A percentile compares a stretch with the other conserved stretches of the same genome.
Evolutionary conservation across 306 rosid genomes (phyloP).

Genomic region (Castanea sativa): DNA sequence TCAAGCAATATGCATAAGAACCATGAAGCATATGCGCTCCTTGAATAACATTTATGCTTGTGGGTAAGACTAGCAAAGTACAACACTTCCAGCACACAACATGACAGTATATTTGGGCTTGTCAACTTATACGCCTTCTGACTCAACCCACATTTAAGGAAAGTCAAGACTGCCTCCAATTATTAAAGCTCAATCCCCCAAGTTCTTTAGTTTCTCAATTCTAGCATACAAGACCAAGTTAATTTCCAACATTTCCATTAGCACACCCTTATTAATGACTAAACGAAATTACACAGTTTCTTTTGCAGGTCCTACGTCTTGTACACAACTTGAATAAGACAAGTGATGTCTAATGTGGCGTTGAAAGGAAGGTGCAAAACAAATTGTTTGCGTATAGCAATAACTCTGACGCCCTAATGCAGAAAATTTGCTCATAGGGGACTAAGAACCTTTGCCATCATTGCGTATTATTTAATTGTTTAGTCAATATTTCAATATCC

Average conservation of each 20-base stretch:
- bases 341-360: not conserved
- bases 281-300: no score
- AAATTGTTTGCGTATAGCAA: not conserved
- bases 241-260: no score
- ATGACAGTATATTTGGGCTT: not conserved
- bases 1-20: not conserved
- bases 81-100: not conserved
- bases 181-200: not conserved
- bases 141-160: not conserved
- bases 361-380: not conserved
- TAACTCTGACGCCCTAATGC: not conserved
- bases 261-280: no score
- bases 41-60: not conserved
- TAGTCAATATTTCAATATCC: no score
- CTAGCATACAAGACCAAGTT: not conserved
- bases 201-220: not conserved
- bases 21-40: not conserved
- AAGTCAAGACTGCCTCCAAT: not conserved
- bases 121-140: not conserved
- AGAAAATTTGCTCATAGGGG: not conserved
- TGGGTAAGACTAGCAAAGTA: not conserved
- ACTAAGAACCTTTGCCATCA: not conserved
- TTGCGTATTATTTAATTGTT: no score
- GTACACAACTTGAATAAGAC: not conserved
- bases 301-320: not conserved